phyloP scores from a whole-genome alignment of 139 green algal species.

The Choricystis sp. region DNA sequence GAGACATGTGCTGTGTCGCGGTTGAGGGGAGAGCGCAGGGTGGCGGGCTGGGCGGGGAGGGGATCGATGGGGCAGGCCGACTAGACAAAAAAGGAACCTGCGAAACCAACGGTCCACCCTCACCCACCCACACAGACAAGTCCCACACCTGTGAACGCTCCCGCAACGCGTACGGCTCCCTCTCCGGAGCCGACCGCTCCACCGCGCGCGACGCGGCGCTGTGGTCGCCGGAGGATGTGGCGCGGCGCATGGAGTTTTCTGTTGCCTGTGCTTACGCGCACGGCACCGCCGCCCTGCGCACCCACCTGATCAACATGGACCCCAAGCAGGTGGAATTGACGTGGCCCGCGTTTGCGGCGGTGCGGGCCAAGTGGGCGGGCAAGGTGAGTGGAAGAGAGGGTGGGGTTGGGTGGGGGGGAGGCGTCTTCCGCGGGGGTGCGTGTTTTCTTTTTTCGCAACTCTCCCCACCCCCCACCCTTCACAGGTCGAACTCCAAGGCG shows the following conservation, averaged over 20 bases:
- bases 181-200: slow-evolving; percentile 41
- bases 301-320: slow-evolving; percentile 54
- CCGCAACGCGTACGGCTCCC: slow-evolving; percentile 34
- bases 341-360: slow-evolving; percentile 33
- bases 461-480: not conserved
- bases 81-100: not conserved
- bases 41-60: not conserved
- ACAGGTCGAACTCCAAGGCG: slow-evolving; percentile 47
- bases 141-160: slow-evolving; percentile 49
- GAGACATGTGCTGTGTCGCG: not conserved
- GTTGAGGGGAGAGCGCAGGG: not conserved
- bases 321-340: slow-evolving; percentile 36
- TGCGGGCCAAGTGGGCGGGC: slow-evolving; percentile 31
- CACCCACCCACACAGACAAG: slow-evolving; percentile 30
- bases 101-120: not conserved
- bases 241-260: slow-evolving; percentile 54
- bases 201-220: slow-evolving; percentile 37
- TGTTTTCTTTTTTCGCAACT: not conserved
- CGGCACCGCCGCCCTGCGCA: slow-evolving; percentile 49
- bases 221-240: slow-evolving; percentile 43
- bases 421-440: slow-evolving; percentile 13
- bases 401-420: not conserved
- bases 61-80: not conserved
- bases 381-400: slow-evolving; percentile 12
- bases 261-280: slow-evolving; percentile 48